Evolutionary conservation across 768 basidiomycete genomes (phyloP).

Genomic region (Rhizopogon roseolus): DNA sequence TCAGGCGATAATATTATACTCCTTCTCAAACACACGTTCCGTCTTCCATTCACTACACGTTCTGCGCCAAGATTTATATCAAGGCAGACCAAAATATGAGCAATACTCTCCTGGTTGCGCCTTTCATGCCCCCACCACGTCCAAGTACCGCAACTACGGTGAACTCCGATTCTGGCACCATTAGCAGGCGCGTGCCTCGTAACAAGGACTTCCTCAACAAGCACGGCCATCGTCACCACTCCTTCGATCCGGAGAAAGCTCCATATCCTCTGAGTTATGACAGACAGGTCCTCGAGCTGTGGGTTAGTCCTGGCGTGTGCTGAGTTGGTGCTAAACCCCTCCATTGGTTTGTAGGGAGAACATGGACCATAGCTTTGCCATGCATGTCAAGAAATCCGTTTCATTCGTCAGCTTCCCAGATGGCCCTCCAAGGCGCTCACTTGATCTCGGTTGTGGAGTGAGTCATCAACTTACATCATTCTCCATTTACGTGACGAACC

Average conservation of each 20-base stretch:
- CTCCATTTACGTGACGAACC: background rate
- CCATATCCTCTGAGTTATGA: conserved; percentile 78
- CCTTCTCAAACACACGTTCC: conserved; percentile 1
- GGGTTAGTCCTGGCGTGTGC: conserved; percentile 21
- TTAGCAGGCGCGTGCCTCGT: conserved; percentile 31
- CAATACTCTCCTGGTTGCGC: conserved; percentile 7
- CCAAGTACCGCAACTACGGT: conserved; percentile 11
- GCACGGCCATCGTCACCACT: conserved; percentile 61
- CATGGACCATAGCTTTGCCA: conserved; percentile 45
- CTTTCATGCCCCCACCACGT: conserved; percentile 20
- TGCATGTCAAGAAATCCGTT: conserved; percentile 47
- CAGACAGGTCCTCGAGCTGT: conserved; percentile 64
- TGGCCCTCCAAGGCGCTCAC: conserved; percentile 43
- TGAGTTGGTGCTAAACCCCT: background rate
- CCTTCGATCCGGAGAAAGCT: conserved; percentile 69
- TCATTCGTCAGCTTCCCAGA: conserved; percentile 55
- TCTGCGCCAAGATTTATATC: background rate
- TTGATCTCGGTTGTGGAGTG: conserved; percentile 77
- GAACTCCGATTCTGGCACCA: conserved; percentile 22
- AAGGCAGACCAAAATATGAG: conserved; percentile 4
- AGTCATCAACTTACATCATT: conserved; percentile 20
- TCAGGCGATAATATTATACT: background rate
- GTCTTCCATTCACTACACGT: background rate
- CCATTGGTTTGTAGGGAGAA: conserved; percentile 37
- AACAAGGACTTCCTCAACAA: conserved; percentile 57